Percentiles rank a stretch among this genome's conserved stretches.
Conservation (phyloP, 257 asterid genomes). For the Mitragyna speciosa region DNA sequence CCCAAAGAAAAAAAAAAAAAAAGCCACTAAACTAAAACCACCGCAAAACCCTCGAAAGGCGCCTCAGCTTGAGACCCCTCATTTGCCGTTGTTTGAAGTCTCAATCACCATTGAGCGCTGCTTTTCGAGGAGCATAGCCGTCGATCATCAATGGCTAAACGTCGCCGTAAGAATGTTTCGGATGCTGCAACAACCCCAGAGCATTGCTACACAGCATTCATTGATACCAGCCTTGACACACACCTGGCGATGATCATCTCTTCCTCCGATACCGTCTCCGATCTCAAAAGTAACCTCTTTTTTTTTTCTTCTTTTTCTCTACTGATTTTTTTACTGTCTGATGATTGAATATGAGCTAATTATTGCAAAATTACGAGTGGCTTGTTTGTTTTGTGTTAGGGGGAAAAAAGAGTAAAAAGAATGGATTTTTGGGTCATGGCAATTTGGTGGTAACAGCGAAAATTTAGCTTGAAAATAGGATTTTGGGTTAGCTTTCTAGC, state of each 20-base stretch:
- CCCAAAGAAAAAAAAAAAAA: background rate
- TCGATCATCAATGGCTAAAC: slow-evolving; percentile 45
- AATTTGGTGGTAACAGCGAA: too few relatives aligned
- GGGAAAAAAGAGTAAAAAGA: background rate
- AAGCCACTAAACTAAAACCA: background rate
- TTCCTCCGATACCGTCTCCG: slow-evolving; percentile 47
- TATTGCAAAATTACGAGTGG: background rate
- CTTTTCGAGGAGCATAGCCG: background rate
- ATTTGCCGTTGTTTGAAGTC: background rate
- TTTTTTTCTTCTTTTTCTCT: background rate
- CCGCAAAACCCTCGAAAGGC: slow-evolving; percentile 31
- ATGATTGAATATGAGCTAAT: background rate
- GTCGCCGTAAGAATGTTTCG: slow-evolving; percentile 40
- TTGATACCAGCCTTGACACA: slow-evolving; percentile 72
- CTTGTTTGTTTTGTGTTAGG: background rate
- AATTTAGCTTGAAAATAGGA: background rate
- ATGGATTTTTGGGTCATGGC: background rate
- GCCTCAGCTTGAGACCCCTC: too few relatives aligned
- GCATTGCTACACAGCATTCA: slow-evolving; percentile 36
- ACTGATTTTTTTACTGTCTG: too few relatives aligned
- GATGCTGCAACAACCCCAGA: slow-evolving; percentile 16
- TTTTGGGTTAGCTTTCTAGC: background rate
- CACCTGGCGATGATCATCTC: slow-evolving; percentile 44
- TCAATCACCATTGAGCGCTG: background rate
- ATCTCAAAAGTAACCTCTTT: slow-evolving; percentile 51